Percentiles rank a stretch among this genome's conserved stretches.
phyloP scores from a whole-genome alignment of 257 asterid species.

The Dorcoceras hygrometricum region DNA sequence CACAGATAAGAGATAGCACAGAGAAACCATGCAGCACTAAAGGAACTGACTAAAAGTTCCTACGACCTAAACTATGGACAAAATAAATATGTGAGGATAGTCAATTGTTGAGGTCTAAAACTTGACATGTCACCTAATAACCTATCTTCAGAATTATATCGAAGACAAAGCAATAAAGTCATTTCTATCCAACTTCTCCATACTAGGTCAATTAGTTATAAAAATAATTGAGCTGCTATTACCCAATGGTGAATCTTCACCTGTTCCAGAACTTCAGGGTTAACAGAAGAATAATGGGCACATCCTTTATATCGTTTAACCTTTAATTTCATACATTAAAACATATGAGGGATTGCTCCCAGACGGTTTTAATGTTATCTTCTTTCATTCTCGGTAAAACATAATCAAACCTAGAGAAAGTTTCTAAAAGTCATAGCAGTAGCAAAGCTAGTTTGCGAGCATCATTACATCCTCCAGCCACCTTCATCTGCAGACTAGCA shows the following conservation, averaged over 20 bases:
- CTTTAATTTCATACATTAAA: too few species aligned
- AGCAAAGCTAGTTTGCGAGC: too few species aligned
- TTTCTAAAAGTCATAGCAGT: neutral
- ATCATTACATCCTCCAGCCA: too few species aligned
- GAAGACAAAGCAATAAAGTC: neutral
- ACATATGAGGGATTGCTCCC: neutral
- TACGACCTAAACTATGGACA: neutral
- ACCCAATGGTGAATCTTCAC: neutral
- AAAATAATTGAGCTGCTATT: neutral
- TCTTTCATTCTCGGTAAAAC: neutral
- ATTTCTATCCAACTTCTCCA: neutral
- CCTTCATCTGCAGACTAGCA: neutral
- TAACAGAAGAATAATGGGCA: neutral
- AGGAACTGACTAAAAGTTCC: neutral
- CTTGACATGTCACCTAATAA: neutral
- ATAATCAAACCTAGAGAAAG: neutral
- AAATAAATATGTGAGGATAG: conserved; percentile 15
- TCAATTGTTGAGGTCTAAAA: neutral
- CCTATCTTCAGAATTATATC: neutral
- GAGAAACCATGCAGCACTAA: conserved; percentile 4
- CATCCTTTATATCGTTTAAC: neutral
- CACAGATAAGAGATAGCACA: conserved; percentile 8
- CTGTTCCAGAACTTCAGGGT: neutral
- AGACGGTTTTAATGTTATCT: neutral
- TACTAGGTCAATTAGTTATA: neutral